phyloP scores from a whole-genome alignment of 2,329 filamentous ascomycete genomes.

The Fusarium praegraminearum region DNA sequence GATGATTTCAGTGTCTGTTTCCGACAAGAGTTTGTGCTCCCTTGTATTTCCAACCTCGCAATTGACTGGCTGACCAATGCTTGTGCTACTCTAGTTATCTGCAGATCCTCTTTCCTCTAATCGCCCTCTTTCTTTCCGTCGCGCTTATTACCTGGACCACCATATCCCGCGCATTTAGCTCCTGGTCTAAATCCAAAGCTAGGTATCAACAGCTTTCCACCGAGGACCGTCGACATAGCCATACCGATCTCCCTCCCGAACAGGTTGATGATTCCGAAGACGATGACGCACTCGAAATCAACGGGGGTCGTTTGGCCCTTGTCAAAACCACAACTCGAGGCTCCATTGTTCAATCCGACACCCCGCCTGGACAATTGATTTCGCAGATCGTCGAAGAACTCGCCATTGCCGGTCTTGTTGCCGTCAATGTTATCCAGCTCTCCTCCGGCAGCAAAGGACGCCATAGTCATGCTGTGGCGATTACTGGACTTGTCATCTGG shows the following conservation, averaged over 20 bases:
- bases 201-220: conserved; percentile 68
- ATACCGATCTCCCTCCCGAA: conserved; percentile 65
- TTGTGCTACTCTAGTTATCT: conserved; percentile 50
- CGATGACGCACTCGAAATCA: conserved; percentile 68
- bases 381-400: conserved; percentile 80
- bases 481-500: conserved; percentile 80
- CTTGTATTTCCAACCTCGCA: background rate
- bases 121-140: conserved; percentile 77
- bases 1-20: conserved; percentile 75
- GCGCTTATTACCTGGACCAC: conserved; percentile 72
- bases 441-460: conserved; percentile 69
- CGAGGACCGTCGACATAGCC: conserved; percentile 57
- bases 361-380: conserved; percentile 77
- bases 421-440: conserved; percentile 74
- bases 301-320: conserved; percentile 67
- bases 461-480: conserved; percentile 69
- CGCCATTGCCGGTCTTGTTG: conserved; percentile 78
- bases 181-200: conserved; percentile 61
- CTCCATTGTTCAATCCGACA: conserved; percentile 78
- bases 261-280: conserved; percentile 64
- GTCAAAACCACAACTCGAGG: conserved; percentile 71
- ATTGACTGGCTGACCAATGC: conserved; percentile 32
- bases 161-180: conserved; percentile 63
- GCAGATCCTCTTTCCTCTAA: conserved; percentile 81
- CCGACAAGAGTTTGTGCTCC: conserved; percentile 71